Evolutionary conservation across 768 basidiomycete genomes (phyloP).

Genomic region (Rhodotorula paludigena): DNA sequence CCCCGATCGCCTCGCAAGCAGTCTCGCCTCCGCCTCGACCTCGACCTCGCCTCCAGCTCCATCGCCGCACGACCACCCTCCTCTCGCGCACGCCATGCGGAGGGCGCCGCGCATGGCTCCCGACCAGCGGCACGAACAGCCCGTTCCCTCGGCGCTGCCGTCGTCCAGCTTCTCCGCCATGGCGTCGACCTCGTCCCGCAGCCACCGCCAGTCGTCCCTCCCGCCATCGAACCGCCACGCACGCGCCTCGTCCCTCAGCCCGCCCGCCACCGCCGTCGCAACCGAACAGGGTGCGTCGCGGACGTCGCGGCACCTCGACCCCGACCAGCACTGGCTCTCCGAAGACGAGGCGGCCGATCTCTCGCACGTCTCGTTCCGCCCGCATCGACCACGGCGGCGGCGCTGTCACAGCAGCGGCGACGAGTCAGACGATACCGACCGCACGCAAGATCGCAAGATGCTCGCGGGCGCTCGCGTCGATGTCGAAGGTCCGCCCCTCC

Average conservation of each 20-base stretch:
- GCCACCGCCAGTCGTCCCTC: conserved; percentile 8
- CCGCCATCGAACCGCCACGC: background rate
- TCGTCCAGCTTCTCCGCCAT: conserved; percentile 2
- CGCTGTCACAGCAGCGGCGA: background rate
- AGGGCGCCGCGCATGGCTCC: conserved; percentile 4
- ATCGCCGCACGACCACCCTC: background rate
- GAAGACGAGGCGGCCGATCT: conserved; percentile 38
- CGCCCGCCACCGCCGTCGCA: background rate
- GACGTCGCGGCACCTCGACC: conserved; percentile 21
- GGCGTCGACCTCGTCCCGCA: background rate
- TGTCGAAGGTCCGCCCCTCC: no score
- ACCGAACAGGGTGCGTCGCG: background rate
- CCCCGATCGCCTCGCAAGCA: no score
- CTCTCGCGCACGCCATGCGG: conserved; percentile 1
- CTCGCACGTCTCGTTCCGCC: background rate
- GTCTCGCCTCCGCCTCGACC: background rate
- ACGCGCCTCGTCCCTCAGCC: conserved; percentile 9
- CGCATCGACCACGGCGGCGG: background rate
- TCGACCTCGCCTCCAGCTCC: background rate
- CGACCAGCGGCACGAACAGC: conserved; percentile 15
- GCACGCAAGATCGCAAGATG: conserved; percentile 7
- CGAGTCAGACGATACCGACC: no score
- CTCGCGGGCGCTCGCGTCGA: no score
- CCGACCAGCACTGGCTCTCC: conserved; percentile 41
- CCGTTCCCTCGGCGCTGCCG: conserved; percentile 16